Percentiles rank a stretch among this genome's conserved stretches.
Evolutionary conservation across 257 asterid species (phyloP).

Genomic region (Solanum chmielewskii): DNA sequence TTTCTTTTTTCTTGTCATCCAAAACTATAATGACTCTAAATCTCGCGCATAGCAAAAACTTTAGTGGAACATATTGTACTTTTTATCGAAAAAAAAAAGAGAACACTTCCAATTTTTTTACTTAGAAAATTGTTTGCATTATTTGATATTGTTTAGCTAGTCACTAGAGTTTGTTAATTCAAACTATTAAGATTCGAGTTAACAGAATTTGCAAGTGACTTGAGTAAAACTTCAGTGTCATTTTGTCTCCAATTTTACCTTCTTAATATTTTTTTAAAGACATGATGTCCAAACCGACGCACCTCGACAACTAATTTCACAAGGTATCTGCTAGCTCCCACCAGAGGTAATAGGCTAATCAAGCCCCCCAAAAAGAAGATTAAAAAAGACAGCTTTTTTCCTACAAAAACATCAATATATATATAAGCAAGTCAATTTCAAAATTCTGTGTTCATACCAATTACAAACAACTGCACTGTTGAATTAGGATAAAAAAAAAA

Average conservation of each 20-base stretch:
- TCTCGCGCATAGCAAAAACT: background rate
- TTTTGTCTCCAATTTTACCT: background rate
- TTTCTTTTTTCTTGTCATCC: background rate
- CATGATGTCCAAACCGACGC: too few species aligned
- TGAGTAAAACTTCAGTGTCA: background rate
- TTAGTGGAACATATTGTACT: accelerated
- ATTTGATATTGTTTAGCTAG: background rate
- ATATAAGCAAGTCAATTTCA: background rate
- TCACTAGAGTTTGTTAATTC: background rate
- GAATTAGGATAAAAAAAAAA: background rate
- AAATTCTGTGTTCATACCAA: background rate
- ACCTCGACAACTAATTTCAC: background rate
- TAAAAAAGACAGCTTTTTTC: background rate
- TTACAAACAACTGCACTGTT: background rate
- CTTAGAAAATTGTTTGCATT: background rate
- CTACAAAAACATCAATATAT: background rate
- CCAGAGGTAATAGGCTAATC: background rate
- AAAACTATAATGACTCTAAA: background rate
- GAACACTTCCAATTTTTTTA: background rate
- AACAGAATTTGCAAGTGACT: background rate
- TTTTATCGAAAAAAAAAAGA: background rate
- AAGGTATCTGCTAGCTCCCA: background rate
- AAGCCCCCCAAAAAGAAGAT: background rate
- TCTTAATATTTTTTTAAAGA: too few species aligned
- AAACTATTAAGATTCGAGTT: background rate